Percentiles rank a stretch among this genome's conserved stretches.
These are phyloP conservation scores for Botrytis elliptica DNA, from an alignment of 2,329 filamentous ascomycete species.

Conservation along the genomic window DNA sequence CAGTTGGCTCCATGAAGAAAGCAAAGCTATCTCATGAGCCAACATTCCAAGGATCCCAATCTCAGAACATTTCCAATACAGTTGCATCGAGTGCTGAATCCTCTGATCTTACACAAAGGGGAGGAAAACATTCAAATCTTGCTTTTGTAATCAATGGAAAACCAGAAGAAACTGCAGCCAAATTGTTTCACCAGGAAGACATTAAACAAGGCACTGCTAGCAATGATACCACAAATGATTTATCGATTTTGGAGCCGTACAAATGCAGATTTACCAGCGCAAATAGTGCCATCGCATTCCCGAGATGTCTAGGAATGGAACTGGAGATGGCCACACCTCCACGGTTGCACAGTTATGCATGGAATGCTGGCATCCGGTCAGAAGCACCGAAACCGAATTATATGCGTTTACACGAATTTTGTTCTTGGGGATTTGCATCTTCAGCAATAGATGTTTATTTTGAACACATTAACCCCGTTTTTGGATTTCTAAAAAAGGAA, in stretches of 20 bases:
- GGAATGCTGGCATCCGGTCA: constrained; percentile 39
- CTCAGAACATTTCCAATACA: neutral
- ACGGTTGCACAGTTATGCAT: constrained; percentile 42
- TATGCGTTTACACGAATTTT: constrained; percentile 14
- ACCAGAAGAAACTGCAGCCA: neutral
- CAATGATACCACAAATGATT: constrained; percentile 3
- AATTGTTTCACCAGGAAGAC: neutral
- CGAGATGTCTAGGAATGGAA: constrained; percentile 38
- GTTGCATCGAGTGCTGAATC: neutral
- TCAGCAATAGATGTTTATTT: constrained; percentile 37
- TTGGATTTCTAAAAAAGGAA: constrained; percentile 39
- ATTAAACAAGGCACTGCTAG: constrained; percentile 19
- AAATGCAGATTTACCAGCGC: constrained; percentile 31
- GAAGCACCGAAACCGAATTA: constrained; percentile 25
- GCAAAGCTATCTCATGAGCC: neutral
- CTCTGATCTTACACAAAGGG: neutral
- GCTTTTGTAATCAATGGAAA: neutral
- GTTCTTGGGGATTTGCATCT: constrained; percentile 26
- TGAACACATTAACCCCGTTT: constrained; percentile 38
- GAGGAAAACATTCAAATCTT: neutral
- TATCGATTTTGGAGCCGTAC: constrained; percentile 20
- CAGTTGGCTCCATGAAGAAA: neutral
- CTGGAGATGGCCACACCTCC: constrained; percentile 40
- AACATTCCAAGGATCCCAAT: neutral
- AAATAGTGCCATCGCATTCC: constrained; percentile 40